Evolutionary conservation across 306 rosid species (phyloP), one percentile per base, ranked within the genome.

Genomic region (Prosopis cineraria): DNA sequence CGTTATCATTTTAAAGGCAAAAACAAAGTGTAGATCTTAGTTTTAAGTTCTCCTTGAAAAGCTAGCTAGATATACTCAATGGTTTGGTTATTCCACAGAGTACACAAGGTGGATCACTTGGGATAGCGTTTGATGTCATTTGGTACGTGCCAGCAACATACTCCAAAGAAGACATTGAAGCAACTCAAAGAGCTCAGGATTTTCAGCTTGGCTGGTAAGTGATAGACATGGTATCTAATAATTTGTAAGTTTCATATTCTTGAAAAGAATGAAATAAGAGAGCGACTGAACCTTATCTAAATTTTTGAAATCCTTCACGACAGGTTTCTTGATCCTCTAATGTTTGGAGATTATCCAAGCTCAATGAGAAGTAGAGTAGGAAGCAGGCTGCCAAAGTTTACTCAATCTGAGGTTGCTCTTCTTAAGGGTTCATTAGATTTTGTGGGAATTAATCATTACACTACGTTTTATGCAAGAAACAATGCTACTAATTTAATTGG

Each of bases 191-290:
- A 86, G 99, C 98, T 44, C 96, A 90, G 74, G 99, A 96, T 79
- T 96, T 96, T 91, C 98, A 93, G 86, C 89, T 96, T 24, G 98
- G 99, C 74, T 96, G 99, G 99, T 96, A 81, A 78, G 72, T 84
- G 60, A 39, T 52, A 48, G 29, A 36, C 81, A 62, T 12, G n/a
- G 29, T 73, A 50, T 1, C 43, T 39, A 6, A 8, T 9, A 39
- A 1, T 7, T 5, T 80, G 56, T 33, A 37, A 17, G 33, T 10
- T 73, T 7, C 58, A 59, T 40, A 60, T 62, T 43, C 29, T 22
- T 55, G 3, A 3, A 30, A 44, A 2, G 41, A 72, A 76, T 43
- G 22, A 19, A 48, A 75, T 43, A 25, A 30, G 65, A 60, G 76
- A 74, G 41, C 62, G 56, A 29, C 58, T 69, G 34, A 69, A 60